A percentile compares a stretch with the other conserved stretches of the same genome.
These are phyloP conservation scores for Medicago ruthenica DNA, from an alignment of 306 rosid genomes.

Conservation along the genomic window DNA sequence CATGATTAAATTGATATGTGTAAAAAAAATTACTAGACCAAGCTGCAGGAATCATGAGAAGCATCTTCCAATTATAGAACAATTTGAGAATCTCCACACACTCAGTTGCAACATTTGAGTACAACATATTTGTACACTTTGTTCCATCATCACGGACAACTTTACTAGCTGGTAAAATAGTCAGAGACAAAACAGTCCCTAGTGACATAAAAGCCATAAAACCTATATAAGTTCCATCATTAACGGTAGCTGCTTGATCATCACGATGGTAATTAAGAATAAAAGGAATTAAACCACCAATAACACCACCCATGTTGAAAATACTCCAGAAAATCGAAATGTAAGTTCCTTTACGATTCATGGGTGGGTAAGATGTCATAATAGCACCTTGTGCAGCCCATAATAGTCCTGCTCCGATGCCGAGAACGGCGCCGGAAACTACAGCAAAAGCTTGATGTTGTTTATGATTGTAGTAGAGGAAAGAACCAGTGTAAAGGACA, in stretches of 20 bases:
- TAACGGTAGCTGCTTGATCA: conserved; percentile 61
- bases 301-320: conserved; percentile 93
- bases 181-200: conserved; percentile 62
- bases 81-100: conserved; percentile 57
- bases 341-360: conserved; percentile 77
- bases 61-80: conserved; percentile 80
- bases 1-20: conserved; percentile 86
- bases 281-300: conserved; percentile 87
- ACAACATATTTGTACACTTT: conserved; percentile 61
- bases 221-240: conserved; percentile 84
- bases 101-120: conserved; percentile 66
- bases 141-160: conserved; percentile 82
- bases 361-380: conserved; percentile 93
- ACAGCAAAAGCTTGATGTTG: conserved; percentile 68
- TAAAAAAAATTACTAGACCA: conserved; percentile 90
- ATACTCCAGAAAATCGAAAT: conserved; percentile 89
- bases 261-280: conserved; percentile 60
- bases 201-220: conserved; percentile 82
- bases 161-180: conserved; percentile 65
- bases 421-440: conserved; percentile 71
- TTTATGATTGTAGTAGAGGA: conserved; percentile 89
- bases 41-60: conserved; percentile 78
- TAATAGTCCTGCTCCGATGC: conserved; percentile 81
- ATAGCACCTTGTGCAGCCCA: conserved; percentile 94
- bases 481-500: conserved; percentile 82